Conservation (phyloP, 139 green algal genomes). For the Ulvella scutata region DNA sequence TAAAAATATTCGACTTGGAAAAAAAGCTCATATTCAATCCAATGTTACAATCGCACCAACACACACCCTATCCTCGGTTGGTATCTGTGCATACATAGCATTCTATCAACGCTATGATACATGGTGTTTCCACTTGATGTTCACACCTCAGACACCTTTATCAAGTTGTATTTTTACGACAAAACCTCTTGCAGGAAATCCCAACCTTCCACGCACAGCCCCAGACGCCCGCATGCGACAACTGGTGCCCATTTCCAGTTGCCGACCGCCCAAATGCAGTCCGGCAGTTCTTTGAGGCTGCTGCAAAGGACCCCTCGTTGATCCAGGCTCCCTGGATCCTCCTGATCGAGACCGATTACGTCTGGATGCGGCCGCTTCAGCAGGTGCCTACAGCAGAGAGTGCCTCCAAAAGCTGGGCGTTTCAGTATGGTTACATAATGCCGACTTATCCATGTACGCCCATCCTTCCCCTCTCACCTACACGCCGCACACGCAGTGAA, state of each 20-base stretch:
- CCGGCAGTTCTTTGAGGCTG: constrained; percentile 48
- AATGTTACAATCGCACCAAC: too few species aligned
- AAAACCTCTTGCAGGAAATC: constrained; percentile 23
- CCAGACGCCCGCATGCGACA: constrained; percentile 42
- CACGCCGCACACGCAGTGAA: too few species aligned
- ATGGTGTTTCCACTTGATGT: too few species aligned
- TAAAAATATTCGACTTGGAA: too few species aligned
- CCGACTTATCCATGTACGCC: constrained; percentile 15
- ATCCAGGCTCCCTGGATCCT: constrained; percentile 64
- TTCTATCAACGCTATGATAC: too few species aligned
- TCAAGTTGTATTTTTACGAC: too few species aligned
- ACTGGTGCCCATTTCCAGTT: constrained; percentile 78
- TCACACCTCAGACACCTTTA: too few species aligned
- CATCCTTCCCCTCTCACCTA: background rate
- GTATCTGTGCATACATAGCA: too few species aligned
- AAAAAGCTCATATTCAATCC: too few species aligned
- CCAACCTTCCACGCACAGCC: constrained; percentile 40
- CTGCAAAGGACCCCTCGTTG: constrained; percentile 21
- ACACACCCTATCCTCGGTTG: too few species aligned
- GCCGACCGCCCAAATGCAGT: constrained; percentile 68
- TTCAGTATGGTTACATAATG: constrained; percentile 63
- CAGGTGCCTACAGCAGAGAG: constrained; percentile 7
- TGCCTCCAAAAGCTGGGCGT: constrained; percentile 21
- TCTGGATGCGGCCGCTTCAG: constrained; percentile 47
- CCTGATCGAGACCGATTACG: constrained; percentile 77